Base-by-base conservation (phyloP, 2,329 filamentous ascomycete genomes). In the Leptographium radiaticola region DNA sequence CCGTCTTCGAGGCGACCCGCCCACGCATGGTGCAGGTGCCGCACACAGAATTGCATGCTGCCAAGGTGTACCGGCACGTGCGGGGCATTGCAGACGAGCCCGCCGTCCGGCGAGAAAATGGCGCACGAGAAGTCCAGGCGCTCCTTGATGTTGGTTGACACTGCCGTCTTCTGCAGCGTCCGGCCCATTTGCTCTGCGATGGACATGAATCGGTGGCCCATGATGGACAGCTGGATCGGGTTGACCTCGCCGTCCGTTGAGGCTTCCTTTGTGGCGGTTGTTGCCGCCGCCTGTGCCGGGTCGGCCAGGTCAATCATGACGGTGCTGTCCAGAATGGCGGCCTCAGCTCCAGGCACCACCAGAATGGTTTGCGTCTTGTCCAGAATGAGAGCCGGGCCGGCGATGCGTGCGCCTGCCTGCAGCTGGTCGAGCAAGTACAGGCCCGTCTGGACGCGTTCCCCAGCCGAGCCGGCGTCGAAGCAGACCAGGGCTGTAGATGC, bases 101-200 rank as follows among this genome's bases (percentile, higher is more conserved):
- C 86, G 18, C 87, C 87, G 7, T 80, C 79, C 0, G 81, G 76
- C 58, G 89, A 86, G 59, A 91, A 91, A 1, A 91, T 73, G 20
- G 87, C 87, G 58, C 87, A 91, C 4, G 85, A 89, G 62, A 89
- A 91, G 63, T 91, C 87, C 1, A 91, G 75, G 6, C 87, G 80
- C 63, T 91, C 87, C 64, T 91, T 86, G 63, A 90, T 85, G 61
- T 90, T 91, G 0, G 84, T 87, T 61, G 81, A 86, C 52, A 90
- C 84, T 63, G 83, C 86, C 0, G 86, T 89, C 70, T 90, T 90
- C 62, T 90, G 86, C 16, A 90, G 68, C 13, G 84, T 83, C 54
- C 84, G 73, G 0, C 87, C 86, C 87, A 90, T 90, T 63, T 55
- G 49, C 49, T 55, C 53, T 39, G 53, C 53, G n/a, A 55, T 89